Base-by-base conservation (phyloP, 805 yeast genomes). In the Kodamaea neixiangensis region DNA sequence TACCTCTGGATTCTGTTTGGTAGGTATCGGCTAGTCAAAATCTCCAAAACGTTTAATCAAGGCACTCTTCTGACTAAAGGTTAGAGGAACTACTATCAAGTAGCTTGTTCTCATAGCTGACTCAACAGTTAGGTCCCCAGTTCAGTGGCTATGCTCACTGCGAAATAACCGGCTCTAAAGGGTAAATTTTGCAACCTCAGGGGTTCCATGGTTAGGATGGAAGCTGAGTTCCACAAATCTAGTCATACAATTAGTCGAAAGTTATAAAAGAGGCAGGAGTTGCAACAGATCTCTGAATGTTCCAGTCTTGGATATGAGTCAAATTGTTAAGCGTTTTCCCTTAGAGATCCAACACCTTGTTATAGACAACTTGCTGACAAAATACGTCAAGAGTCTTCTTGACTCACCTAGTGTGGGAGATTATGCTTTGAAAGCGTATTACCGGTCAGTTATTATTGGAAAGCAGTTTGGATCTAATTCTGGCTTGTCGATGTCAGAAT, bases 151-250 rank as follows among this genome's bases (percentile, higher is more conserved):
- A n/a, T n/a, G n/a, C n/a, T n/a, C n/a, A n/a, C n/a, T n/a, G n/a
- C n/a, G n/a, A n/a, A n/a, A n/a, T n/a, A n/a, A 22, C 5, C 29
- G 7, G 9, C 29, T 22, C 29, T 22, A 22, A 22, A 22, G 9
- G 9, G 29, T 5, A 22, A 22, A 22, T 22, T 22, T 54, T 29
- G 33, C 46, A 17, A 42, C 29, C 17, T 20, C 44, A 14, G n/a
- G 40, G 40, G 40, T 35, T 22, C n/a, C n/a, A n/a, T n/a, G n/a
- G n/a, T n/a, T n/a, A n/a, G n/a, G n/a, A n/a, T n/a, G n/a, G n/a
- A n/a, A n/a, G n/a, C n/a, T n/a, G n/a, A n/a, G n/a, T n/a, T n/a
- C n/a, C n/a, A n/a, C n/a, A n/a, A n/a, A n/a, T n/a, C n/a, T n/a
- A n/a, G n/a, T n/a, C n/a, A n/a, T n/a, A n/a, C n/a, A n/a, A 22